These are phyloP conservation scores for Onygena corvina DNA, from an alignment of 2,329 filamentous ascomycete genomes.

Conservation along the genomic window DNA sequence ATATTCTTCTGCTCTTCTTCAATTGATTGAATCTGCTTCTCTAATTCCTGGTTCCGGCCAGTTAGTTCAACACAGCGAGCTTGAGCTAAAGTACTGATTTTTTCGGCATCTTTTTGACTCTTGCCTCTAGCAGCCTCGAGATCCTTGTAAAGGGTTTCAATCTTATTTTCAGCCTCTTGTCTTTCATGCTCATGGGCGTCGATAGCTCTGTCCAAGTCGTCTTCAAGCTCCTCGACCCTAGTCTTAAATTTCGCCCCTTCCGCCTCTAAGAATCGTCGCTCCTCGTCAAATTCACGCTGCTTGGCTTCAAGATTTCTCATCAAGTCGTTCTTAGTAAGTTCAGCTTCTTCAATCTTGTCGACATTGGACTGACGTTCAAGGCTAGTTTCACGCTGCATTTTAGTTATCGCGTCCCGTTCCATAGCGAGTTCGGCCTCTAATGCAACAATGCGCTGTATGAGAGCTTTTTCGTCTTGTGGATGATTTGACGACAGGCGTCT, in stretches of 20 bases:
- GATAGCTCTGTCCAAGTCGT: slow-evolving; percentile 74
- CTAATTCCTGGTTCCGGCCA: slow-evolving; percentile 36
- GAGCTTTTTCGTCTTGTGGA: slow-evolving; percentile 47
- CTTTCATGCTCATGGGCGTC: slow-evolving; percentile 76
- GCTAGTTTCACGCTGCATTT: slow-evolving; percentile 58
- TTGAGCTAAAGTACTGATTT: slow-evolving; percentile 40
- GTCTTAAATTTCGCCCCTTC: slow-evolving; percentile 67
- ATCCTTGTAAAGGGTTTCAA: slow-evolving; percentile 58
- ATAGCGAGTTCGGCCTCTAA: slow-evolving; percentile 67
- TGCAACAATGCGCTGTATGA: slow-evolving; percentile 49
- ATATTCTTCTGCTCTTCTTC: slow-evolving; percentile 45
- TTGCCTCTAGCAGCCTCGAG: slow-evolving; percentile 50
- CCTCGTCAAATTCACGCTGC: slow-evolving; percentile 74
- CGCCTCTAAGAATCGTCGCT: slow-evolving; percentile 68
- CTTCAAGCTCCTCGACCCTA: slow-evolving; percentile 76
- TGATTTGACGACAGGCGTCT: slow-evolving; percentile 51
- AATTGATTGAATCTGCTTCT: slow-evolving; percentile 40
- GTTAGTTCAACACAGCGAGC: slow-evolving; percentile 18
- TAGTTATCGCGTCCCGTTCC: slow-evolving; percentile 56
- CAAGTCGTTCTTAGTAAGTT: slow-evolving; percentile 85
- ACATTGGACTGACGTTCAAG: slow-evolving; percentile 47
- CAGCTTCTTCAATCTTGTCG: slow-evolving; percentile 66
- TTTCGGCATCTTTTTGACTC: slow-evolving; percentile 43
- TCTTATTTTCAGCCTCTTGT: slow-evolving; percentile 54
- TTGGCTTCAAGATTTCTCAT: slow-evolving; percentile 90